Percentiles rank a stretch among this genome's conserved stretches.
Conservation (phyloP, 495 filamentous ascomycete genomes). For the Pyrenopolyporus hunteri region DNA sequence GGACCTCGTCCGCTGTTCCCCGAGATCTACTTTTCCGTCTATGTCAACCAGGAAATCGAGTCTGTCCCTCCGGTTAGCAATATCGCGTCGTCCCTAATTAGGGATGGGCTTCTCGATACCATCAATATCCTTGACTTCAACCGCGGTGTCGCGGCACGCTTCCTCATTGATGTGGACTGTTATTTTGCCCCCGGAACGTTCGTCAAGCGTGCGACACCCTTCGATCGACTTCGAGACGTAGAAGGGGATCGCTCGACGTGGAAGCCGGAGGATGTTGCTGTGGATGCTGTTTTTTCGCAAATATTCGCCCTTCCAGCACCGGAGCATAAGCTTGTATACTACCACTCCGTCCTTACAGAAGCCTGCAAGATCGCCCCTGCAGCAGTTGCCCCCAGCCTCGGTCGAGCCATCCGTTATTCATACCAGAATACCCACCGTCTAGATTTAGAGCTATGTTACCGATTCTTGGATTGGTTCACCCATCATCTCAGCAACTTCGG, state of each 20-base stretch:
- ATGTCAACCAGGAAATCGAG: slow-evolving; percentile 84
- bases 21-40: slow-evolving; percentile 93
- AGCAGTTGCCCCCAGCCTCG: slow-evolving; percentile 93
- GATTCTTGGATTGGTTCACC: slow-evolving; percentile 97
- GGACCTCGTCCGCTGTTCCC: slow-evolving; percentile 82
- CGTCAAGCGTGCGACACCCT: slow-evolving; percentile 88
- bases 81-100: slow-evolving; percentile 79
- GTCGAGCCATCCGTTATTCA: slow-evolving; percentile 89
- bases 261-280: slow-evolving; percentile 98
- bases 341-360: slow-evolving; percentile 92
- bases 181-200: slow-evolving; percentile 90
- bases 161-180: slow-evolving; percentile 91
- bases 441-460: slow-evolving; percentile 83
- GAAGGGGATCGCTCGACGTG: slow-evolving; percentile 75
- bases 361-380: slow-evolving; percentile 93
- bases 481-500: slow-evolving; percentile 99
- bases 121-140: slow-evolving; percentile 96
- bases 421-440: slow-evolving; percentile 80
- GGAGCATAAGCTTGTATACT: slow-evolving; percentile 95
- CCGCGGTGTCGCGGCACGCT: slow-evolving; percentile 82
- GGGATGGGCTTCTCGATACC: slow-evolving; percentile 88
- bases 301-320: slow-evolving; percentile 85
- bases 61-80: slow-evolving; percentile 81
- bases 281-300: slow-evolving; percentile 96
- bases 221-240: slow-evolving; percentile 83